A percentile compares a stretch with the other conserved stretches of the same genome.
Conservation (phyloP, 2,329 filamentous ascomycete species). For the Knufia petricola region DNA sequence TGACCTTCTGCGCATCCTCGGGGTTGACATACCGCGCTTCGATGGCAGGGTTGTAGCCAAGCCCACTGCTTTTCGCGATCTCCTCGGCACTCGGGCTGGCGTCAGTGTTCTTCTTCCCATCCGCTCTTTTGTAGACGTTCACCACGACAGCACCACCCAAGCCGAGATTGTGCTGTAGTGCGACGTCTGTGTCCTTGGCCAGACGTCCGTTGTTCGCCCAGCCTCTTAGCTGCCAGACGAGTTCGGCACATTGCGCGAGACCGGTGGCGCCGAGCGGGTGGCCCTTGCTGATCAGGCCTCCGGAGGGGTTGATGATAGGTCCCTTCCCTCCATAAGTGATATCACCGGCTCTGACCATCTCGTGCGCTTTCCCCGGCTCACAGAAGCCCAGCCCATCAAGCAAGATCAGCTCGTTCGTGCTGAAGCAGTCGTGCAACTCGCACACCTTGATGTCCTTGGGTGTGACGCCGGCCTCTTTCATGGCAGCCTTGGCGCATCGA, state of each 20-base stretch:
- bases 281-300: constrained; percentile 89
- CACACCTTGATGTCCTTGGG: constrained; percentile 68
- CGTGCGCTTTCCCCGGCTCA: constrained; percentile 74
- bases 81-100: constrained; percentile 50
- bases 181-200: constrained; percentile 57
- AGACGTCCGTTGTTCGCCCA: constrained; percentile 82
- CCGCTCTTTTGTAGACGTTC: constrained; percentile 77
- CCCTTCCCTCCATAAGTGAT: constrained; percentile 77
- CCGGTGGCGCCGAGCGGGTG: constrained; percentile 90
- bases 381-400: constrained; percentile 78
- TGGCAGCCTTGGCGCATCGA: constrained; percentile 59
- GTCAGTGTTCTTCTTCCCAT: constrained; percentile 52
- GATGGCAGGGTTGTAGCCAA: constrained; percentile 88
- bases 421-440: constrained; percentile 96
- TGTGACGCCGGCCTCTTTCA: constrained; percentile 59
- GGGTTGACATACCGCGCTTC: constrained; percentile 79
- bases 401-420: constrained; percentile 82
- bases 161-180: constrained; percentile 87
- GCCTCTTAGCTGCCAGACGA: constrained; percentile 92
- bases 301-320: constrained; percentile 80
- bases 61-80: constrained; percentile 54
- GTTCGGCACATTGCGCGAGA: constrained; percentile 85
- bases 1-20: constrained; percentile 57
- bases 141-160: constrained; percentile 84
- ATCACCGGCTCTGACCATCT: constrained; percentile 75